These are phyloP conservation scores for Irpex rosettiformis DNA, from an alignment of 1,284 basidiomycete species.

Conservation along the genomic window DNA sequence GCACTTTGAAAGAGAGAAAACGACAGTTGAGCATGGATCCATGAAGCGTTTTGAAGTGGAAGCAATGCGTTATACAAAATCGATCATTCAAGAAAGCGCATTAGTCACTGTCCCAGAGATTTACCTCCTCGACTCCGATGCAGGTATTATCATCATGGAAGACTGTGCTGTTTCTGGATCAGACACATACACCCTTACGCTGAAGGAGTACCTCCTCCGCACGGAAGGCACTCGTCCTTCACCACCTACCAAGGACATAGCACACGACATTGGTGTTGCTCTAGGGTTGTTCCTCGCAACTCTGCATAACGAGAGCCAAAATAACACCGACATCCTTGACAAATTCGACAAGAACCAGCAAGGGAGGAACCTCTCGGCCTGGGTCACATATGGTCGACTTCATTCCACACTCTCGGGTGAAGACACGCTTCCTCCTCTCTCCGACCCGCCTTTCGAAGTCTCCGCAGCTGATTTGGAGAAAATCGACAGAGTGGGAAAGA, in stretches of 20 bases:
- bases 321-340: conserved; percentile 28
- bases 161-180: conserved; percentile 40
- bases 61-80: conserved; percentile 40
- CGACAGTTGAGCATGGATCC: not conserved
- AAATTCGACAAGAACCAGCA: conserved; percentile 38
- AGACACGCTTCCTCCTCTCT: conserved; percentile 31
- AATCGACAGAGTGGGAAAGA: conserved; percentile 34
- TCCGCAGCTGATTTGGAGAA: conserved; percentile 33
- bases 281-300: conserved; percentile 48
- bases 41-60: conserved; percentile 44
- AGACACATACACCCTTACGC: conserved; percentile 40
- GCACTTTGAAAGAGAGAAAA: not conserved
- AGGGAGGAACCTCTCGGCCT: conserved; percentile 40
- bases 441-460: conserved; percentile 38
- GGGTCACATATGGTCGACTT: conserved; percentile 46
- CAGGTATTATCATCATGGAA: conserved; percentile 55
- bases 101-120: conserved; percentile 46
- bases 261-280: conserved; percentile 30
- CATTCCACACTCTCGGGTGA: conserved; percentile 39
- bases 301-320: conserved; percentile 42
- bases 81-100: conserved; percentile 29
- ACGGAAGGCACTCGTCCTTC: conserved; percentile 29
- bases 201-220: not conserved
- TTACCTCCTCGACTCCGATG: conserved; percentile 44
- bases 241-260: conserved; percentile 36